Conservation (phyloP, 345 rosid species). For the Nasturtium officinale region DNA sequence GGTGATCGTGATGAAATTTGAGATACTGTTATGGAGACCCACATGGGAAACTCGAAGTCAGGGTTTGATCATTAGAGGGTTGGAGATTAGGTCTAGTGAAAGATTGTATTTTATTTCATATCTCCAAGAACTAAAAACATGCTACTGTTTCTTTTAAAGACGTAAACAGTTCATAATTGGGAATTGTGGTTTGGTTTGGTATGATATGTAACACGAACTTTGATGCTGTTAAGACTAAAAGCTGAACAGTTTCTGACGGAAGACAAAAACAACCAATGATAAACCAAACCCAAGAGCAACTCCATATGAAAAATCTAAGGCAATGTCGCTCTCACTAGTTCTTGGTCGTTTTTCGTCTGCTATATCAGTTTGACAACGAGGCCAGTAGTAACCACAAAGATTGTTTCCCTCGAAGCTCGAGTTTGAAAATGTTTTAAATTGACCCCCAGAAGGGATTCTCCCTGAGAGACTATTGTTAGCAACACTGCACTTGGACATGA, state of each 20-base stretch:
- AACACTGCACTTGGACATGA: conserved; percentile 57
- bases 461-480: conserved; percentile 58
- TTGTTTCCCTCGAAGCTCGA: conserved; percentile 74
- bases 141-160: too few relatives aligned
- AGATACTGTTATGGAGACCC: too few relatives aligned
- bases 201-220: background rate
- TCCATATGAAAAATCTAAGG: conserved; percentile 37
- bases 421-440: conserved; percentile 61
- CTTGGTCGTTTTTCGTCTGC: background rate
- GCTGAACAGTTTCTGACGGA: background rate
- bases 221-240: background rate
- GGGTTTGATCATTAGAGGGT: too few relatives aligned
- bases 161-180: too few relatives aligned
- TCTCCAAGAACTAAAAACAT: too few relatives aligned
- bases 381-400: conserved; percentile 53
- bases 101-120: too few relatives aligned
- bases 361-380: conserved; percentile 29
- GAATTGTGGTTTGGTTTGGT: too few relatives aligned
- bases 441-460: conserved; percentile 54
- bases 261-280: background rate
- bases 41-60: too few relatives aligned
- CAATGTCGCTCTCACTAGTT: background rate
- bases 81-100: too few relatives aligned
- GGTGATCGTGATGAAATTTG: too few relatives aligned
- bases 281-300: conserved; percentile 21